Evolutionary conservation across 2,329 filamentous ascomycete genomes (phyloP), one percentile per base, ranked within the genome.

Genomic region (Aschersonia sp.): DNA sequence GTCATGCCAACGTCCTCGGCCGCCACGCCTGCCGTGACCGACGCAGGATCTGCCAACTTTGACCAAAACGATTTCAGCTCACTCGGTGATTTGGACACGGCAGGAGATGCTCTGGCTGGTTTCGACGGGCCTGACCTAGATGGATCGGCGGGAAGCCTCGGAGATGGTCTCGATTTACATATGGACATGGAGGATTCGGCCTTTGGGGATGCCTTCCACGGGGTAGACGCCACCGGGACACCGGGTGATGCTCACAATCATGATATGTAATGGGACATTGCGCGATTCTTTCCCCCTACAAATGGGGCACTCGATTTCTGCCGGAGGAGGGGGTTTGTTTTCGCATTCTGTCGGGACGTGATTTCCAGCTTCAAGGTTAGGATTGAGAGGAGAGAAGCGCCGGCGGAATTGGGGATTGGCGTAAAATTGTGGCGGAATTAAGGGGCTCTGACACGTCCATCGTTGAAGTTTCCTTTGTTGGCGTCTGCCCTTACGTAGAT

Each of bases 171-270:
- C n/a, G 74, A 76, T 59, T 62, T 82, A 46, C 72, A 75, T 55
- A 75, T 82, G 67, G 83, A 82, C 52, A 75, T 88, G 69, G 84
- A 87, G 44, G 84, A 89, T 58, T 87, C 82, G 38, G 86, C 85
- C 1, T 92, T 92, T 66, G 86, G 85, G 3, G 85, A 92, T 56
- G 86, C 86, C 1, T 87, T 91, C 64, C 84, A 89, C 56, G 78
- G 75, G 4, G 74, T 80, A 9, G 73, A 70, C 28, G 56, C 59
- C 42, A 60, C 59, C 7, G 62, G 57, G 47, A 65, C 66, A 31
- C 65, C 65, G 2, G 61, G 57, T 20, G 60, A 64, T 20, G 58
- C 56, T n/a, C 56, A 63, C 31, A 56, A 55, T 30, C 59, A 62
- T 20, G 59, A 65, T 47, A 59, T 67, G 58, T 66, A 61, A 41